These are phyloP conservation scores for Russula virescens DNA, from an alignment of 768 basidiomycete species.

Conservation along the genomic window DNA sequence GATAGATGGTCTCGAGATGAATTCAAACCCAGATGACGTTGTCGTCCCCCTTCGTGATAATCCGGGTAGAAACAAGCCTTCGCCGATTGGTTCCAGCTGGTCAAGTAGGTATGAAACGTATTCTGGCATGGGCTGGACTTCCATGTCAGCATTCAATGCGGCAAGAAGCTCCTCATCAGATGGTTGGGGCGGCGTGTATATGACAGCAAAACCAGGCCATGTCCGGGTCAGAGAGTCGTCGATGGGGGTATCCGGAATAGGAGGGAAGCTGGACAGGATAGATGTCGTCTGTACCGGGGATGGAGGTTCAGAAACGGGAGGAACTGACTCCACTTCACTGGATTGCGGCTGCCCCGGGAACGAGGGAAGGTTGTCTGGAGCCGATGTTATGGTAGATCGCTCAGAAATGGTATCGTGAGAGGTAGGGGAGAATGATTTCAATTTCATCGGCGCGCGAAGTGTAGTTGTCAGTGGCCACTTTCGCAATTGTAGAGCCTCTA, in stretches of 20 bases:
- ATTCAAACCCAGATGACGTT: conserved; percentile 5
- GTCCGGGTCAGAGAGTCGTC: not conserved
- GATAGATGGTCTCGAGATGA: conserved; percentile 20
- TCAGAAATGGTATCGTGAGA: not conserved
- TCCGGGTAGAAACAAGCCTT: conserved; percentile 1
- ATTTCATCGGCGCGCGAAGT: conserved; percentile 10
- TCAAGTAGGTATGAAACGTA: conserved; percentile 15
- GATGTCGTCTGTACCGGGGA: not conserved
- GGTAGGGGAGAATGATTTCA: not conserved
- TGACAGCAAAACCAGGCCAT: conserved; percentile 17
- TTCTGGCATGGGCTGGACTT: conserved; percentile 14
- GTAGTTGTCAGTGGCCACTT: conserved; percentile 13
- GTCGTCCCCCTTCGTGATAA: conserved; percentile 13
- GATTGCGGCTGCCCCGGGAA: not conserved
- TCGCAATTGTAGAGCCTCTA: conserved; percentile 12
- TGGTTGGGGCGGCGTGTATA: conserved; percentile 9
- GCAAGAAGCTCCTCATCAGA: conserved; percentile 21
- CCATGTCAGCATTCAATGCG: not conserved
- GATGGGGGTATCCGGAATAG: not conserved
- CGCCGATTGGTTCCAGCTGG: conserved; percentile 17
- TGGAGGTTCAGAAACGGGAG: not conserved
- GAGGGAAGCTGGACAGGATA: not conserved
- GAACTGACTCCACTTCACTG: not conserved
- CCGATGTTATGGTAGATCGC: not conserved
- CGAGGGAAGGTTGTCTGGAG: not conserved